phyloP scores from a whole-genome alignment of 495 filamentous ascomycete species.

The Xylaria acuta region DNA sequence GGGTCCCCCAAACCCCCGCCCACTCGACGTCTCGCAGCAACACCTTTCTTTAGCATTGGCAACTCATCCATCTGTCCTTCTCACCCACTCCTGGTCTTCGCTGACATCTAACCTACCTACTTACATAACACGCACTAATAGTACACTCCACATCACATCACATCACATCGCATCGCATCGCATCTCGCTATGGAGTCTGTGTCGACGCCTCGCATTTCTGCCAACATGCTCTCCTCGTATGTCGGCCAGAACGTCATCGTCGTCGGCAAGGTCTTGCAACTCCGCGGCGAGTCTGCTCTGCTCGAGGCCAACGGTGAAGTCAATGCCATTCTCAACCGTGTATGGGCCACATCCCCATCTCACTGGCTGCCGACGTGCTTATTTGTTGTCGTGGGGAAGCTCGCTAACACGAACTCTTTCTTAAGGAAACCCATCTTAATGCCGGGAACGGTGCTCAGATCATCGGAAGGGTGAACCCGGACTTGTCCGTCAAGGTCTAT shows the following conservation, averaged over 20 bases:
- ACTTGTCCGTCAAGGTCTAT: constrained; percentile 77
- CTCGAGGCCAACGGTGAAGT: constrained; percentile 79
- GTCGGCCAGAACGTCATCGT: constrained; percentile 78
- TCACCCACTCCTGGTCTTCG: not conserved
- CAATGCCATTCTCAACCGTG: constrained; percentile 73
- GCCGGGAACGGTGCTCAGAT: constrained; percentile 84
- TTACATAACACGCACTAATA: not conserved
- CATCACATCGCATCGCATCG: not conserved
- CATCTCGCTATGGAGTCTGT: constrained; percentile 56
- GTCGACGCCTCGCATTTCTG: constrained; percentile 74
- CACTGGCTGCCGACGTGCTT: not conserved
- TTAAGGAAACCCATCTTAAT: constrained; percentile 76
- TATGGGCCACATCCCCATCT: constrained; percentile 38
- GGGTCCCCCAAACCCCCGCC: not conserved
- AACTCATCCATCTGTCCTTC: not conserved
- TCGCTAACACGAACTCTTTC: constrained; percentile 10
- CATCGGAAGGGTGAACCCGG: constrained; percentile 87
- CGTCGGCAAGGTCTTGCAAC: constrained; percentile 80
- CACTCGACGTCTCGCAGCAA: not conserved
- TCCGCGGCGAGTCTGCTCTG: constrained; percentile 81
- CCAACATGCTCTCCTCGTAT: constrained; percentile 70
- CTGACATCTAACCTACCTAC: not conserved
- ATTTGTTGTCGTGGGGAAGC: not conserved
- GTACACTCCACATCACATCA: not conserved
- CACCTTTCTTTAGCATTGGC: not conserved